Base-by-base conservation (phyloP, 495 filamentous ascomycete genomes). In the Lophiostoma macrostomum region DNA sequence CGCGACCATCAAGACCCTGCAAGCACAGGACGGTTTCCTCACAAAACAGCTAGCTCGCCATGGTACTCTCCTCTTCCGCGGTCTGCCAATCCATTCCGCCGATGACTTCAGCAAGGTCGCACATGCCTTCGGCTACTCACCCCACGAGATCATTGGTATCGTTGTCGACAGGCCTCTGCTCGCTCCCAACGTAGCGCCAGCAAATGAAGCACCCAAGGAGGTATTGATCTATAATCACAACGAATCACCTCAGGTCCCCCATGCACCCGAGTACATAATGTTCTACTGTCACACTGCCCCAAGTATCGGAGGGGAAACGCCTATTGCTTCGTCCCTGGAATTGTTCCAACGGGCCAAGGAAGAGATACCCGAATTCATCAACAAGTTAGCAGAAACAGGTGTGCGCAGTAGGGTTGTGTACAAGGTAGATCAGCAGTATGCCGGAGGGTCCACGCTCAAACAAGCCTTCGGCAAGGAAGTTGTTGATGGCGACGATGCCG, bases 61-160 rank as follows among this genome's bases (percentile, higher is more conserved):
- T 41, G 69, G 71, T 18, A 63, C 71, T 14, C 63, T 73, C 0
- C 66, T 69, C 25, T 73, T 74, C 56, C 67, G 66, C 36, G 67
- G 64, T 10, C 54, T 72, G 23, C 63, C 60, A 18, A 67, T 73
- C 22, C 40, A 61, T 18, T 52, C 64, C 49, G 67, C 68, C 0
- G 29, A 70, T 22, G 71, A 73, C 24, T 80, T 81, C 53, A 76
- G 74, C 60, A 65, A 64, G 58, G 78, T 80, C 56, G 75, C 75
- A 7, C 74, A 77, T 55, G 73, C 75, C 0, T 81, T 79, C 60
- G 76, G 75, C 5, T 80, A 73, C 62, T 69, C 62, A 10, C 74
- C 76, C 4, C 78, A 78, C 47, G 78, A 80, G 54, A 76, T 78
- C 30, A 80, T 80, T 42, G 76, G 78, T 8, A 79, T 78, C 38